phyloP scores from a whole-genome alignment of 2,329 filamentous ascomycete genomes.

The Colletotrichum gloeosporioides region DNA sequence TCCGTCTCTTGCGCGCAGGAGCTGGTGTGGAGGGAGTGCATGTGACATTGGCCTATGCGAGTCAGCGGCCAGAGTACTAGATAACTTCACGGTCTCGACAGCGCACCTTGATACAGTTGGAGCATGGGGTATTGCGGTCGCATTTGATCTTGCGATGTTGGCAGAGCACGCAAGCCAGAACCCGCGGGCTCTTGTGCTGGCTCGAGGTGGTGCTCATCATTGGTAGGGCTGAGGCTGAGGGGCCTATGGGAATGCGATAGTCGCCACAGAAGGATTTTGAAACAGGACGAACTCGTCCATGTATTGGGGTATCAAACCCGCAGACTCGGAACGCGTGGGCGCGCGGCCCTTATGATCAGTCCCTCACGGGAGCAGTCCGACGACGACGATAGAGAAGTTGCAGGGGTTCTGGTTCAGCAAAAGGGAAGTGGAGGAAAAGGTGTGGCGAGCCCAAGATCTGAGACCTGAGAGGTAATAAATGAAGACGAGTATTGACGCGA shows the following conservation, averaged over 20 bases:
- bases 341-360: conserved; percentile 19
- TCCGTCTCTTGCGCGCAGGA: conserved; percentile 62
- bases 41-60: conserved; percentile 58
- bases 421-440: neutral
- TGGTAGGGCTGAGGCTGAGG: conserved; percentile 8
- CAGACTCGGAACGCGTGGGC: conserved; percentile 5
- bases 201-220: conserved; percentile 15
- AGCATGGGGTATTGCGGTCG: conserved; percentile 63
- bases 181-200: conserved; percentile 45
- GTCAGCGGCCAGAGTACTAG: neutral
- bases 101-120: conserved; percentile 64
- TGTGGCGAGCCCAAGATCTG: neutral
- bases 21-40: conserved; percentile 67
- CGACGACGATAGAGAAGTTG: neutral
- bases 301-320: conserved; percentile 1
- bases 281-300: conserved; percentile 13
- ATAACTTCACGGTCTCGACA: conserved; percentile 14
- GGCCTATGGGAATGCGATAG: neutral
- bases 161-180: conserved; percentile 62
- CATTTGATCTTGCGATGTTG: conserved; percentile 69
- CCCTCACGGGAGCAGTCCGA: neutral
- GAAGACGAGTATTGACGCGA: neutral
- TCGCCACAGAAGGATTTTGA: neutral
- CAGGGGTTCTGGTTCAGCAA: neutral
- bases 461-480: neutral